A percentile compares a stretch with the other conserved stretches of the same genome.
Evolutionary conservation across 2,329 filamentous ascomycete species (phyloP).

Genomic region (Thielaviopsis musarum): DNA sequence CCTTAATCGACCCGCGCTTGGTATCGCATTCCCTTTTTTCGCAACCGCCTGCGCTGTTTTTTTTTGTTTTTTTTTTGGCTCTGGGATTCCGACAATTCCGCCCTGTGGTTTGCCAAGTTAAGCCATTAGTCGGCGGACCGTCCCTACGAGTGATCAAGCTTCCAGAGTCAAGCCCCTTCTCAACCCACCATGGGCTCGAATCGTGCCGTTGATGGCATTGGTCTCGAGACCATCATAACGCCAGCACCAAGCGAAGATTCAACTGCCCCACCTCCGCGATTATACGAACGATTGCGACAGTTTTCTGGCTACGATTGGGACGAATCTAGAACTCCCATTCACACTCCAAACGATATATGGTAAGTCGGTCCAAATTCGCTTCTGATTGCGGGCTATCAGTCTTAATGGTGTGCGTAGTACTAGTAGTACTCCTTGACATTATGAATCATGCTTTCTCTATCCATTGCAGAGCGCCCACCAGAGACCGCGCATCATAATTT

Average conservation of each 20-base stretch:
- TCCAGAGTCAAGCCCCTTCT: not conserved
- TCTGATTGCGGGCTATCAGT: not conserved
- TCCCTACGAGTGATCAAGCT: not conserved
- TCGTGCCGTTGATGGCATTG: conserved; percentile 11
- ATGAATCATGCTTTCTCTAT: too few species aligned
- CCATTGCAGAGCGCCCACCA: not conserved
- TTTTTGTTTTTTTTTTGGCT: too few species aligned
- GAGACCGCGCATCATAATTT: conserved; percentile 1
- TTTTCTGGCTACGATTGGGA: conserved; percentile 65
- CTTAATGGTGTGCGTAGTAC: too few species aligned
- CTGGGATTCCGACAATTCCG: not conserved
- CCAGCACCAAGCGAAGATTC: conserved; percentile 4
- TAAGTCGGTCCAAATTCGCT: conserved; percentile 20
- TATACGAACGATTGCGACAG: conserved; percentile 57
- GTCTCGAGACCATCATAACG: conserved; percentile 1
- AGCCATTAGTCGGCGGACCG: not conserved
- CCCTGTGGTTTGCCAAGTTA: not conserved
- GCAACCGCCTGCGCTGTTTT: not conserved
- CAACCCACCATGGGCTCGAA: conserved; percentile 6
- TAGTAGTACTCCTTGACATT: too few species aligned
- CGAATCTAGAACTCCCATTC: conserved; percentile 39
- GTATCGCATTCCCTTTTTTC: not conserved
- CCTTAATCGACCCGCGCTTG: not conserved
- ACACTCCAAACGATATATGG: conserved; percentile 80
- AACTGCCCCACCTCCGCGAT: conserved; percentile 38